Evolutionary conservation across 1,284 basidiomycete species (phyloP).

Genomic region (Trichosporon sp.): DNA sequence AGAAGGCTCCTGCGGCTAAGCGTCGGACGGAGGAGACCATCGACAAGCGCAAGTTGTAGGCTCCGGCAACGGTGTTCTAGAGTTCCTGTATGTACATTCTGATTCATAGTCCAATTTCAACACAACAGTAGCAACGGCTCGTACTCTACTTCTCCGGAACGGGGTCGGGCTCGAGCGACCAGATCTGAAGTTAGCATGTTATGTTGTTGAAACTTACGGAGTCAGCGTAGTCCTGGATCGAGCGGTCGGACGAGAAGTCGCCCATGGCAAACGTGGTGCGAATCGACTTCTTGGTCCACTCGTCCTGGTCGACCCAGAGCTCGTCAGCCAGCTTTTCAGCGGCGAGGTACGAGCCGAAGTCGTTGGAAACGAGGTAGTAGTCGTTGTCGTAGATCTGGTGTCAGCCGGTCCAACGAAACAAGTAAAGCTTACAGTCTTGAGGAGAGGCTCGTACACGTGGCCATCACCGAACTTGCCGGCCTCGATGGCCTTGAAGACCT

Average conservation of each 20-base stretch:
- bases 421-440: constrained; percentile 40
- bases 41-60: constrained; percentile 21
- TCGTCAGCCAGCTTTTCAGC: constrained; percentile 80
- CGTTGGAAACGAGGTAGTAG: constrained; percentile 70
- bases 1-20: constrained; percentile 24
- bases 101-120: not conserved
- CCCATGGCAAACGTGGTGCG: constrained; percentile 79
- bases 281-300: constrained; percentile 89
- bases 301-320: constrained; percentile 70
- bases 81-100: not conserved
- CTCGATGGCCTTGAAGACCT: constrained; percentile 63
- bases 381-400: constrained; percentile 53
- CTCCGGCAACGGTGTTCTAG: not conserved
- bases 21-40: not conserved
- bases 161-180: constrained; percentile 41
- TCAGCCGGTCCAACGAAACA: constrained; percentile 5
- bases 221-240: constrained; percentile 78
- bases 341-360: constrained; percentile 82
- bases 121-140: not conserved
- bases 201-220: constrained; percentile 30
- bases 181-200: constrained; percentile 27
- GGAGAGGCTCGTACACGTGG: constrained; percentile 67
- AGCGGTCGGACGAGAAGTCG: constrained; percentile 87
- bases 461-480: constrained; percentile 71
- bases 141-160: constrained; percentile 26